These are phyloP conservation scores for Trichomonas tenax DNA, from an alignment of 208 protist species.

Conservation along the genomic window DNA sequence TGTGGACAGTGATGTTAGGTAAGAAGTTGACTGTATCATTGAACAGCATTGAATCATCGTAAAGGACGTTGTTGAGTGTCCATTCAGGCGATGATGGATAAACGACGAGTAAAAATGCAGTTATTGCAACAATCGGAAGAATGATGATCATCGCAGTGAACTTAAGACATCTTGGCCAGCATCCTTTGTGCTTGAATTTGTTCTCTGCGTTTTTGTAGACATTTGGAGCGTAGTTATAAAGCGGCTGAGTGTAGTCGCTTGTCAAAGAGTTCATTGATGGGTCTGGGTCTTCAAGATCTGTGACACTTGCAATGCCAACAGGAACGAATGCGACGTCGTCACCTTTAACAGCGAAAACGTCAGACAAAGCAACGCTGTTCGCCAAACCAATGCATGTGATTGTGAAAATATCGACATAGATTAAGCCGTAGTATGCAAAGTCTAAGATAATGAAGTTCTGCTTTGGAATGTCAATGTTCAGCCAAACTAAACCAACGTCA, in stretches of 20 bases:
- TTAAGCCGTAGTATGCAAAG: not conserved
- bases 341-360: not conserved
- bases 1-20: not conserved
- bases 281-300: not conserved
- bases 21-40: not conserved
- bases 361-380: not conserved
- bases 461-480: not conserved
- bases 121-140: not conserved
- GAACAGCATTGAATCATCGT: not conserved
- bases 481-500: not conserved
- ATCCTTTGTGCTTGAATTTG: not conserved
- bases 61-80: not conserved
- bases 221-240: not conserved
- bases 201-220: not conserved
- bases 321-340: not conserved
- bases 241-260: not conserved
- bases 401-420: not conserved
- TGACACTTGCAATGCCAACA: not conserved
- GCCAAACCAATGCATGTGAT: not conserved
- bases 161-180: not conserved
- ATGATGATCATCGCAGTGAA: not conserved
- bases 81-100: not conserved
- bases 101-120: not conserved
- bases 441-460: not conserved
- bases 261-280: not conserved